Evolutionary conservation across 2,329 filamentous ascomycete genomes (phyloP).

Genomic region (Phaeosphaeriaceae sp.): DNA sequence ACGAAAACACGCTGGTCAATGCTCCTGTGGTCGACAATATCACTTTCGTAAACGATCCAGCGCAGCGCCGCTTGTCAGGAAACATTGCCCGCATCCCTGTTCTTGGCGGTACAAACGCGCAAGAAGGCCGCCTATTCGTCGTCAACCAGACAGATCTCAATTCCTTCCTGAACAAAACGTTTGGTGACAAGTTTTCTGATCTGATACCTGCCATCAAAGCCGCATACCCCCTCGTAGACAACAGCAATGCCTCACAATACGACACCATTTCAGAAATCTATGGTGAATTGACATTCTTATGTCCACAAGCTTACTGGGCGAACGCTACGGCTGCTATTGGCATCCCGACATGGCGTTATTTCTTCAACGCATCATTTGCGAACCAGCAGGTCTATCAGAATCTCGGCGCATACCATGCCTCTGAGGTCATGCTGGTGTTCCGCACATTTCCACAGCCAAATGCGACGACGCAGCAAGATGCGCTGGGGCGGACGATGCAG

Average conservation of each 20-base stretch:
- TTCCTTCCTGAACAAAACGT: constrained; percentile 23
- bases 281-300: constrained; percentile 27
- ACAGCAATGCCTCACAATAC: constrained; percentile 17
- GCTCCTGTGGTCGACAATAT: constrained; percentile 27
- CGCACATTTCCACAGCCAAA: constrained; percentile 23
- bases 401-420: constrained; percentile 29
- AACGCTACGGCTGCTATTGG: constrained; percentile 29
- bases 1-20: constrained; percentile 27
- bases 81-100: constrained; percentile 38
- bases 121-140: constrained; percentile 34
- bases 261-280: constrained; percentile 25
- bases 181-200: constrained; percentile 10
- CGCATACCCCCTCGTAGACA: constrained; percentile 29
- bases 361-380: constrained; percentile 39
- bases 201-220: constrained; percentile 23
- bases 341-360: constrained; percentile 35
- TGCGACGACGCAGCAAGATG: constrained; percentile 27
- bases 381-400: constrained; percentile 24
- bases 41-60: constrained; percentile 27
- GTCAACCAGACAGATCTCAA: constrained; percentile 24
- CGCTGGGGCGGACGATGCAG: constrained; percentile 26
- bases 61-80: constrained; percentile 19
- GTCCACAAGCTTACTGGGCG: constrained; percentile 28
- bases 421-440: constrained; percentile 34
- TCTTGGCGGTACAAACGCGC: constrained; percentile 31